These are phyloP conservation scores for Podosphaera fusca DNA, from an alignment of 2,329 filamentous ascomycete species.

Conservation along the genomic window DNA sequence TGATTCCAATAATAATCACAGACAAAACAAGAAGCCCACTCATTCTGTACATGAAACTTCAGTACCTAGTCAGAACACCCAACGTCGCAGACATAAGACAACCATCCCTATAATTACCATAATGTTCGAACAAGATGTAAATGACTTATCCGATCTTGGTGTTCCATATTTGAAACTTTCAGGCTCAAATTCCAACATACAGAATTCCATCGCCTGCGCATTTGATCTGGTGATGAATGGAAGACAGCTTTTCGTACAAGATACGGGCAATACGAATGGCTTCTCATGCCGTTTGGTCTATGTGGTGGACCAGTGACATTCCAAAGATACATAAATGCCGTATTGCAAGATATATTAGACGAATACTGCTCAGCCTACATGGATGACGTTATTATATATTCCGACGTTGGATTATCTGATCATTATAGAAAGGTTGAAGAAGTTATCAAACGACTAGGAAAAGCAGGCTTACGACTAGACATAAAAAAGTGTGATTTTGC, in stretches of 20 bases:
- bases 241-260: background rate
- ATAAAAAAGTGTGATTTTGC: background rate
- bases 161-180: no score
- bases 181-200: no score
- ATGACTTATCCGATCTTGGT: no score
- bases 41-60: no score
- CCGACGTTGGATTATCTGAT: background rate
- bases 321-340: background rate
- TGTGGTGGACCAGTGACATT: background rate
- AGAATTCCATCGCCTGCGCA: background rate
- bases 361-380: slow-evolving; percentile 1
- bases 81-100: no score
- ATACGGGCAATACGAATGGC: background rate
- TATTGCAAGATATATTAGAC: background rate
- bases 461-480: background rate
- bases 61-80: no score
- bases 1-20: no score
- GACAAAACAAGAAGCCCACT: no score
- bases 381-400: background rate
- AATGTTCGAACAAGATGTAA: no score
- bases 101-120: no score
- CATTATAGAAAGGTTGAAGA: slow-evolving; percentile 2
- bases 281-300: background rate
- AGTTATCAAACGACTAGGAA: slow-evolving; percentile 1
- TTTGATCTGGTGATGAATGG: background rate